These are phyloP conservation scores for Amyloporia xantha DNA, from an alignment of 768 basidiomycete species.

Conservation along the genomic window DNA sequence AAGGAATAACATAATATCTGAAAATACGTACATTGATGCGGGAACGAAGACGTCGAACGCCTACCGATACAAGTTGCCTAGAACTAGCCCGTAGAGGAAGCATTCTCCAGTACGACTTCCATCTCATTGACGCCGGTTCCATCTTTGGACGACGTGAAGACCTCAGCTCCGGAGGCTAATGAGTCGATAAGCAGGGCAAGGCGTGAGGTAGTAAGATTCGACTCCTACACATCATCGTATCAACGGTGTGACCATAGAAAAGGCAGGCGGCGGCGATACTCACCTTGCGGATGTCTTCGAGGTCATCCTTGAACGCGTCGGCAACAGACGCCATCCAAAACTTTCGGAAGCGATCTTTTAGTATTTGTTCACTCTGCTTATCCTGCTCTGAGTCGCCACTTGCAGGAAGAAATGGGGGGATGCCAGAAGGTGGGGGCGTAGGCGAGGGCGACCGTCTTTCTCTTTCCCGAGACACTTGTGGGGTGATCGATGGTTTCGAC, in stretches of 20 bases:
- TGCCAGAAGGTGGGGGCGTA: conserved; percentile 24
- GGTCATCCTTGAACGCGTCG: conserved; percentile 76
- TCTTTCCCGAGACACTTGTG: neutral
- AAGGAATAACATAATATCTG: no score
- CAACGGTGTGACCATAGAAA: conserved; percentile 20
- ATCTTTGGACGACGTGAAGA: conserved; percentile 44
- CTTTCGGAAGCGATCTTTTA: conserved; percentile 67
- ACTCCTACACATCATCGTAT: conserved; percentile 47
- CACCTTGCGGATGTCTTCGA: conserved; percentile 81
- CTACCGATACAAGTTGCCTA: no score
- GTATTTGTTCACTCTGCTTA: conserved; percentile 38
- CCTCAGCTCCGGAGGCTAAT: conserved; percentile 69
- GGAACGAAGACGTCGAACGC: no score
- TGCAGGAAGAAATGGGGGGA: conserved; percentile 52
- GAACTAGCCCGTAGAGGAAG: no score
- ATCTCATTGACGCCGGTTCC: conserved; percentile 52
- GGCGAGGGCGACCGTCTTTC: conserved; percentile 24
- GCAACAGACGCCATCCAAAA: conserved; percentile 86
- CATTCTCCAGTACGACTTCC: conserved; percentile 55
- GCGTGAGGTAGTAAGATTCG: conserved; percentile 59
- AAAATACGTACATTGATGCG: no score
- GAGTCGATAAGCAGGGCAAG: conserved; percentile 77
- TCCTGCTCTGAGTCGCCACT: conserved; percentile 23
- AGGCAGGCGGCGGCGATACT: conserved; percentile 13
- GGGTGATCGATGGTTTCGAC: neutral